These are phyloP conservation scores for Syncephalastrum sp. DNA, from an alignment of 371 early-diverging fungal genomes.

Conservation along the genomic window DNA sequence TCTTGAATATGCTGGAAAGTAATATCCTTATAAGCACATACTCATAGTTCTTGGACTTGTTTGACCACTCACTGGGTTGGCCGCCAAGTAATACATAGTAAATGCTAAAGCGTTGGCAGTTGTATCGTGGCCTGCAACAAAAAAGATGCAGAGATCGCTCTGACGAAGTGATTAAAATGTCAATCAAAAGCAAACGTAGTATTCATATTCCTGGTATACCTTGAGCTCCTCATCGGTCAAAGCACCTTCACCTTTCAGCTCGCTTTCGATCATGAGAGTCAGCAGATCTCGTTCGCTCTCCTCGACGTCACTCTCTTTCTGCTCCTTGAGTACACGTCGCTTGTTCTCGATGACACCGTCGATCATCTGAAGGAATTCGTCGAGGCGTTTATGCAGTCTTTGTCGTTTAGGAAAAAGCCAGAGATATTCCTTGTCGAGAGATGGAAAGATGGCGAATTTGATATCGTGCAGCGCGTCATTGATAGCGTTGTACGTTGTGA, in stretches of 20 bases:
- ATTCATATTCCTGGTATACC: slow-evolving; percentile 23
- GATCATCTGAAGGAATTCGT: slow-evolving; percentile 14
- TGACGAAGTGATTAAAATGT: slow-evolving; percentile 3
- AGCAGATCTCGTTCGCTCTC: slow-evolving; percentile 51
- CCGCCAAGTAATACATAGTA: slow-evolving; percentile 37
- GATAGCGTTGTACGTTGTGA: slow-evolving; percentile 2
- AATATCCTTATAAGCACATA: slow-evolving; percentile 8
- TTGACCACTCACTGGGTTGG: neutral
- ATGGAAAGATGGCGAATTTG: neutral
- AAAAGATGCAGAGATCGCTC: slow-evolving; percentile 23
- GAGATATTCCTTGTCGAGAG: neutral
- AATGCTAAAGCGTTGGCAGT: slow-evolving; percentile 46
- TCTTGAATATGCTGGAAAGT: slow-evolving; percentile 21
- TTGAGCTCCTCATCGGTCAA: slow-evolving; percentile 37
- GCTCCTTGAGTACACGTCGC: slow-evolving; percentile 18
- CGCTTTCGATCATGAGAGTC: slow-evolving; percentile 53
- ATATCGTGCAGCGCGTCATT: too few relatives aligned
- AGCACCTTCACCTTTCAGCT: slow-evolving; percentile 25
- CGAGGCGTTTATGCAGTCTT: slow-evolving; percentile 5
- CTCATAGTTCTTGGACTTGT: too few relatives aligned
- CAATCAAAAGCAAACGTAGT: neutral
- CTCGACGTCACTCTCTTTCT: slow-evolving; percentile 7
- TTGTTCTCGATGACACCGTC: slow-evolving; percentile 36
- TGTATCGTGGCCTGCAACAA: slow-evolving; percentile 54
- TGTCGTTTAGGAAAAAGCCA: neutral